phyloP scores from a whole-genome alignment of 2,329 filamentous ascomycete genomes.

The Monilinia vaccinii-corymbosi region DNA sequence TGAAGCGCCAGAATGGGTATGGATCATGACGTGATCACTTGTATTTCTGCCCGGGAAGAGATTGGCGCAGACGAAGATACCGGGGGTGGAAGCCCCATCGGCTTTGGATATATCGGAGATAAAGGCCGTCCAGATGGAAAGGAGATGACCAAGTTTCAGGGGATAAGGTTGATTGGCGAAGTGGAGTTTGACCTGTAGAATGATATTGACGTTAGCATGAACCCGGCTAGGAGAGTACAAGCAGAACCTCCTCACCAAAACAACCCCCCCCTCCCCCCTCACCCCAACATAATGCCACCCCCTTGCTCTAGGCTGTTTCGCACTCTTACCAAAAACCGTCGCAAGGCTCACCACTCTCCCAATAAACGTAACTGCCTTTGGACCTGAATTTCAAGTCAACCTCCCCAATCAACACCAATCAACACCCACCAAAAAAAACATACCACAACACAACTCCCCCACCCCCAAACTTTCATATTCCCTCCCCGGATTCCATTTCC shows the following conservation, averaged over 20 bases:
- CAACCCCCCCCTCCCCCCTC: constrained; percentile 45
- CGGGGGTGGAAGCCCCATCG: constrained; percentile 28
- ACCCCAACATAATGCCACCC: constrained; percentile 45
- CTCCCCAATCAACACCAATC: too few species aligned
- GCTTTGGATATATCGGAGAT: constrained; percentile 40
- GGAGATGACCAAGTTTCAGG: constrained; percentile 42
- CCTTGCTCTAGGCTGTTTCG: constrained; percentile 36
- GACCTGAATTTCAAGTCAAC: too few species aligned
- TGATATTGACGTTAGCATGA: background rate
- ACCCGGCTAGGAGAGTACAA: constrained; percentile 11
- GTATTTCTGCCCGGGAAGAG: constrained; percentile 49
- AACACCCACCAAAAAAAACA: background rate
- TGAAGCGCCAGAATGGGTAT: constrained; percentile 38
- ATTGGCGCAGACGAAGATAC: constrained; percentile 37
- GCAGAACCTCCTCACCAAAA: constrained; percentile 35
- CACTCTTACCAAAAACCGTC: constrained; percentile 34
- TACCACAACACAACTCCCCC: background rate
- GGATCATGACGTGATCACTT: constrained; percentile 44
- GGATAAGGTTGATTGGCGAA: constrained; percentile 35
- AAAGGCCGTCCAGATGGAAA: constrained; percentile 49
- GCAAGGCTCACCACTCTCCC: constrained; percentile 49
- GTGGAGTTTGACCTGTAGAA: constrained; percentile 40
- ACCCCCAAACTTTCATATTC: constrained; percentile 30
- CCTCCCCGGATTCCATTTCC: constrained; percentile 34
- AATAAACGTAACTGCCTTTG: constrained; percentile 40